These are phyloP conservation scores for Chaetomium olivaceum DNA, from an alignment of 2,329 filamentous ascomycete genomes.

Conservation along the genomic window DNA sequence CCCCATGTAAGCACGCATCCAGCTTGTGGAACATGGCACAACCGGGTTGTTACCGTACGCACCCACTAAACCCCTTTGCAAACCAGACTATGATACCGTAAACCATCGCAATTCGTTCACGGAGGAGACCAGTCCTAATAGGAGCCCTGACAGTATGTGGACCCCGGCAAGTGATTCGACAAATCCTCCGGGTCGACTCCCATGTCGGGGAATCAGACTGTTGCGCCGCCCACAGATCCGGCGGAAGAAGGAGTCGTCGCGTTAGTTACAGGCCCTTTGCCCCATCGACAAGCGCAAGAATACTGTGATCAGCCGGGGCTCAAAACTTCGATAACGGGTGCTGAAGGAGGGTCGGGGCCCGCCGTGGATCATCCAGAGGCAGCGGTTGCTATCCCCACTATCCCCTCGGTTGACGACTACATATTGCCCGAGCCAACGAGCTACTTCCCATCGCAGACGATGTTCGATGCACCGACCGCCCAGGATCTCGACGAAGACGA, in stretches of 20 bases:
- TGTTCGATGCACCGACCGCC: too few species aligned
- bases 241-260: not conserved
- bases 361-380: not conserved
- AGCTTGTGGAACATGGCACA: too few species aligned
- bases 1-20: not conserved
- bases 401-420: not conserved
- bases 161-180: not conserved
- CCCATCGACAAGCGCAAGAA: not conserved
- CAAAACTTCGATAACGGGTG: not conserved
- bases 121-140: not conserved
- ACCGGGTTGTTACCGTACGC: not conserved
- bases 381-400: not conserved
- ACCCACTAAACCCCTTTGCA: not conserved
- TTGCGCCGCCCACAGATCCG: not conserved
- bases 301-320: not conserved
- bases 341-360: not conserved
- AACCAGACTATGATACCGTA: not conserved
- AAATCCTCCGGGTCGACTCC: not conserved
- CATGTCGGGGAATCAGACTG: not conserved
- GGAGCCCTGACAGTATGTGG: slow-evolving; percentile 2
- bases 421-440: too few species aligned
- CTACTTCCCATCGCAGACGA: not conserved
- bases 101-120: not conserved
- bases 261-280: not conserved
- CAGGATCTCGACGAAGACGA: too few species aligned